Conservation (phyloP, 2,329 filamentous ascomycete genomes). For the Hypoxylon sp. region DNA sequence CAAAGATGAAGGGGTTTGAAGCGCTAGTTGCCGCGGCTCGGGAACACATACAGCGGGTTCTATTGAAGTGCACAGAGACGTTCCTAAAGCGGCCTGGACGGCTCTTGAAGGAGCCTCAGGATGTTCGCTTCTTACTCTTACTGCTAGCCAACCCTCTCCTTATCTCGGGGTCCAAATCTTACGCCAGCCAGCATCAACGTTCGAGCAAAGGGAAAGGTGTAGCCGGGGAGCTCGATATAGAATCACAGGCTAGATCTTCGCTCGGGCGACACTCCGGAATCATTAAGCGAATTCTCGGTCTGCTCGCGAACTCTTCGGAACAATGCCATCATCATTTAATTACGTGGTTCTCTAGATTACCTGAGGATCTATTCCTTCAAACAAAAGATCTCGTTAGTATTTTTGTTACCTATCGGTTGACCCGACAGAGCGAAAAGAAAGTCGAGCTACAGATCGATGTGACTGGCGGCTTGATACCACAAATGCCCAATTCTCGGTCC, state of each 20-base stretch:
- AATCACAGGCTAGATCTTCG: constrained; percentile 39
- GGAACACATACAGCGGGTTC: constrained; percentile 75
- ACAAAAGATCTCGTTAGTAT: constrained; percentile 82
- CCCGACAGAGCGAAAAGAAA: constrained; percentile 78
- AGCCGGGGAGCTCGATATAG: constrained; percentile 32
- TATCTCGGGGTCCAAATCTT: constrained; percentile 61
- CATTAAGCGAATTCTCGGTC: constrained; percentile 85
- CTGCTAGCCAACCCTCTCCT: constrained; percentile 84
- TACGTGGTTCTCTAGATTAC: constrained; percentile 81
- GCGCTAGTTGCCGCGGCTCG: constrained; percentile 69
- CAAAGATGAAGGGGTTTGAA: constrained; percentile 63
- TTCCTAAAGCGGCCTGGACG: constrained; percentile 84
- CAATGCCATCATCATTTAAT: constrained; percentile 84
- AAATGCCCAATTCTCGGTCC: constrained; percentile 75
- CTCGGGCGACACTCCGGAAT: constrained; percentile 82
- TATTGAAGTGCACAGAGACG: constrained; percentile 84
- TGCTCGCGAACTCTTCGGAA: constrained; percentile 81
- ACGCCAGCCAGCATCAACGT: constrained; percentile 59
- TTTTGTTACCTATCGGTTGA: constrained; percentile 86
- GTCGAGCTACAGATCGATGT: constrained; percentile 72
- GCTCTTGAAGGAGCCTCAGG: constrained; percentile 75
- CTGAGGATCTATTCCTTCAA: constrained; percentile 76
- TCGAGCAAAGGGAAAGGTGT: constrained; percentile 46
- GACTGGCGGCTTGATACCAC: constrained; percentile 79
- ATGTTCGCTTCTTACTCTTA: constrained; percentile 84